These are phyloP conservation scores for Alternaria sp. DNA, from an alignment of 2,329 filamentous ascomycete species.

Conservation along the genomic window DNA sequence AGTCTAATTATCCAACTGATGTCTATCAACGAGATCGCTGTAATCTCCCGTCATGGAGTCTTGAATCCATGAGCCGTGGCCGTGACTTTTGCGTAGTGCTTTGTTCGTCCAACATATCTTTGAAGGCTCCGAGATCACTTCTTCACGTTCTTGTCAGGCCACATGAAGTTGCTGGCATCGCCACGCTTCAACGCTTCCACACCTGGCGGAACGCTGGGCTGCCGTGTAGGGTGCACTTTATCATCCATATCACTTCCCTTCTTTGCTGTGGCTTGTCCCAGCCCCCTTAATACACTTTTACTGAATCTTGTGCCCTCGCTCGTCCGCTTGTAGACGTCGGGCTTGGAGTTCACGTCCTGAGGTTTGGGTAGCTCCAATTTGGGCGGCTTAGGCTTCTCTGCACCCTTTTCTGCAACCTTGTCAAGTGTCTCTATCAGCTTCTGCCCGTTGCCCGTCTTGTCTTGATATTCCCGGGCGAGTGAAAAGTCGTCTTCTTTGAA, in stretches of 20 bases:
- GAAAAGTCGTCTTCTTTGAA: neutral
- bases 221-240: neutral
- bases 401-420: neutral
- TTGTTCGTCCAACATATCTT: neutral
- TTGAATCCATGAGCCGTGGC: neutral
- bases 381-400: no score
- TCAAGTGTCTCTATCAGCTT: neutral
- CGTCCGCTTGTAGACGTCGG: neutral
- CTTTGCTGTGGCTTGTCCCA: neutral
- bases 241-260: neutral
- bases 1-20: neutral
- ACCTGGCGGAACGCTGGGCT: constrained; percentile 4
- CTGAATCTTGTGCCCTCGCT: neutral
- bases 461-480: neutral
- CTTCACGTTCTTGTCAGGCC: neutral
- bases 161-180: neutral
- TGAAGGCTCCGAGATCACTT: neutral
- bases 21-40: neutral
- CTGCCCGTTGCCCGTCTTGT: neutral
- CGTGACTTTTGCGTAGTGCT: neutral
- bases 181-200: neutral
- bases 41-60: neutral
- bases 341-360: neutral
- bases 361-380: neutral
- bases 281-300: neutral